Base-by-base conservation (phyloP, 768 basidiomycete species). In the Amanita rimosa region DNA sequence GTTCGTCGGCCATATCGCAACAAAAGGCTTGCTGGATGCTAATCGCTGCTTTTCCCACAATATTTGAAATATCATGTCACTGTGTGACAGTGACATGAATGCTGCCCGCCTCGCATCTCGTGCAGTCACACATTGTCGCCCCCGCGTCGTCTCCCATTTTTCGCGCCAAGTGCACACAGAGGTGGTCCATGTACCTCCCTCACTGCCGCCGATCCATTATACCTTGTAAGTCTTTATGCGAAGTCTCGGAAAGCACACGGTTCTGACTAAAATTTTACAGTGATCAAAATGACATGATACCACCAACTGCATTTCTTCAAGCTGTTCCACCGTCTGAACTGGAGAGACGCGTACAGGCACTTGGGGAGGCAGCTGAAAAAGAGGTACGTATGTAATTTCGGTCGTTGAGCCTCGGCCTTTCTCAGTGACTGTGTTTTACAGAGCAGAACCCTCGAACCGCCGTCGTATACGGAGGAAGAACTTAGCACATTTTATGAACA, bases 401-500 rank as follows among this genome's bases (percentile, higher is more conserved):
- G 29, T 16, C 17, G 19, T 39, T 31, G 26, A 29, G 10, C 3
- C 3, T 29, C 10, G 9, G 27, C 6, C 8, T 14, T 17, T 14
- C 44, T 50, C 7, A 45, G n/a, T n/a, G n/a, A n/a, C 11, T 44
- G 22, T 14, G 4, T 37, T 4, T 35, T 33, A 1, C 44, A 73
- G 72, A 59, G 61, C 48, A 51, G 60, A 10, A 58, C 60, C 26
- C 45, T 62, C 5, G 67, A 67, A 21, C 51, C 62, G 1, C 60
- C 64, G 7, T 53, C 59, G 3, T 76, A 69, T 51, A 64, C 67
- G 1, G 74, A 76, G 53, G 64, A 67, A 16, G 70, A 72, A 8
- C 57, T 76, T 3, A 36, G 68, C 38, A 47, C 57, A 1, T 52
- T 76, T 38, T 76, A 76, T 51, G 65, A 72, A 49, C 71, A 74